Evolutionary conservation across 2,329 filamentous ascomycete genomes (phyloP).

Genomic region (Aspergillus ustus): DNA sequence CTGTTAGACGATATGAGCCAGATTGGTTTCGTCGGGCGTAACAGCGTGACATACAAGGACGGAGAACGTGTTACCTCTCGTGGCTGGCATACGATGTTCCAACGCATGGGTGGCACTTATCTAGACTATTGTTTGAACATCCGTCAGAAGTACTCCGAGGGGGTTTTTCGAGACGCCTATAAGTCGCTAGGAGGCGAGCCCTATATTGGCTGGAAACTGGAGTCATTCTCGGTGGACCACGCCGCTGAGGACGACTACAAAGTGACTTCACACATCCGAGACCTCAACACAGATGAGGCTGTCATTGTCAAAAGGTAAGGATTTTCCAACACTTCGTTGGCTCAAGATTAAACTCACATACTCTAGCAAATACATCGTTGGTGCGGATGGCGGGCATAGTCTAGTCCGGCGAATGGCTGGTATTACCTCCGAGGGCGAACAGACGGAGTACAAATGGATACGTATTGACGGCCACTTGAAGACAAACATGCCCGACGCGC

Average conservation of each 20-base stretch:
- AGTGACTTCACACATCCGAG: neutral
- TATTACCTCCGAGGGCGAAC: slow-evolving; percentile 16
- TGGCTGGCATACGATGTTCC: slow-evolving; percentile 41
- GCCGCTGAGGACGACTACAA: neutral
- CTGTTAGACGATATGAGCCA: slow-evolving; percentile 63
- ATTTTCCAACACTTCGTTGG: neutral
- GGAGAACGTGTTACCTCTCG: slow-evolving; percentile 50
- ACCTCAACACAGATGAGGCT: neutral
- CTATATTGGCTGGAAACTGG: slow-evolving; percentile 6
- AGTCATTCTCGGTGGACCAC: neutral
- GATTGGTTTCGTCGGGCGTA: slow-evolving; percentile 39
- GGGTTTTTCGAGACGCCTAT: slow-evolving; percentile 49
- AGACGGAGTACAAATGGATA: slow-evolving; percentile 11
- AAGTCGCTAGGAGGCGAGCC: neutral
- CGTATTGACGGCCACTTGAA: slow-evolving; percentile 14
- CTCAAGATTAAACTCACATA: neutral
- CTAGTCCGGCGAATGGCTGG: slow-evolving; percentile 7
- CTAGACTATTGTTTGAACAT: slow-evolving; percentile 40
- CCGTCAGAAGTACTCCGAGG: slow-evolving; percentile 61
- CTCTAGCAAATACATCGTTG: slow-evolving; percentile 15
- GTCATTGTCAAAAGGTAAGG: neutral
- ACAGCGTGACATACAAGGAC: slow-evolving; percentile 40
- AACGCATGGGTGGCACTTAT: neutral
- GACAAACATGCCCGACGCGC: slow-evolving; percentile 14
- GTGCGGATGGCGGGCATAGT: slow-evolving; percentile 13